phyloP scores from a whole-genome alignment of 768 basidiomycete species.

The Pilatotrama ljubarskyi region DNA sequence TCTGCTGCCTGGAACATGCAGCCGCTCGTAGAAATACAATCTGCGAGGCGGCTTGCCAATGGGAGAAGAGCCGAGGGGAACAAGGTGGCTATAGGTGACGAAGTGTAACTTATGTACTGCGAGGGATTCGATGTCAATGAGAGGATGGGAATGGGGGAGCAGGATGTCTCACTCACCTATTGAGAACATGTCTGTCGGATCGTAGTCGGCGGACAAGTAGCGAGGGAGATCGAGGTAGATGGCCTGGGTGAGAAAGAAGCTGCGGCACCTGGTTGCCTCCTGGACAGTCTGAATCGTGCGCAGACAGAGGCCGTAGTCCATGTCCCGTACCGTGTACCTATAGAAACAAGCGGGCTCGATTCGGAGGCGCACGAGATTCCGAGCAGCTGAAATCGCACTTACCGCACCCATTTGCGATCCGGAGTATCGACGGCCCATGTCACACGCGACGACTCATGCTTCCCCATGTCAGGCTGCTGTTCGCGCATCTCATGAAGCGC shows the following conservation, averaged over 20 bases:
- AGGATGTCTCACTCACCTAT: background rate
- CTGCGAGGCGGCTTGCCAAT: background rate
- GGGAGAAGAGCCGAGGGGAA: background rate
- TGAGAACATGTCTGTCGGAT: background rate
- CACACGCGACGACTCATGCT: too few species aligned
- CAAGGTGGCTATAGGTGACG: background rate
- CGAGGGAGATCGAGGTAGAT: background rate
- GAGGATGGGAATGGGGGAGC: too few species aligned
- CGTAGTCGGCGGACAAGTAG: background rate
- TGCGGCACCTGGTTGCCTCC: background rate
- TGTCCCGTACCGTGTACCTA: conserved; percentile 2
- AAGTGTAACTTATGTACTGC: background rate
- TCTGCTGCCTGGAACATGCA: background rate
- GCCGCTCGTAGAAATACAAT: conserved; percentile 1
- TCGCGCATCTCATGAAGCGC: background rate
- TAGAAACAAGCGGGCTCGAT: too few species aligned
- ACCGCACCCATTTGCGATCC: background rate
- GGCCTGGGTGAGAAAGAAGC: background rate
- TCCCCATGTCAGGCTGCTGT: background rate
- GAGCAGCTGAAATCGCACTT: background rate
- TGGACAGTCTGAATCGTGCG: background rate
- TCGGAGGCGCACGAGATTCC: background rate
- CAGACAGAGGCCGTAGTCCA: background rate
- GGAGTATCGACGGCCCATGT: background rate
- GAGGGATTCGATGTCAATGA: background rate